Evolutionary conservation across 78 protist genomes (phyloP).

Genomic region (Dictyostelium capitatum): DNA sequence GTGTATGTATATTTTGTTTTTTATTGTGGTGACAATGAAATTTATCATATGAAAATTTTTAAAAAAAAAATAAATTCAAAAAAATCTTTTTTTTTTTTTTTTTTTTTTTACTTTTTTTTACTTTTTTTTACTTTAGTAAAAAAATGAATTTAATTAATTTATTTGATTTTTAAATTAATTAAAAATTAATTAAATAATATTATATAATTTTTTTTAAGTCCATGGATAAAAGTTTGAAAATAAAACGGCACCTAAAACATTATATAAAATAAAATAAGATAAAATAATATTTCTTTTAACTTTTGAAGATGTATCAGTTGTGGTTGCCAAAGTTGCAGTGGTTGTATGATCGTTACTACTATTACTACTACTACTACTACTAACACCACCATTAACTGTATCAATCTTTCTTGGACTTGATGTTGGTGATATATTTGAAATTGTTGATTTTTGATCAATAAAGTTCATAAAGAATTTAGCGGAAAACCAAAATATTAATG

Average conservation of each 20-base stretch:
- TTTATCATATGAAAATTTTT: background rate
- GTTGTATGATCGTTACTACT: background rate
- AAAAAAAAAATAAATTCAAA: background rate
- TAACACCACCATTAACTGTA: background rate
- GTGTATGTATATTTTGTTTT: too few relatives aligned
- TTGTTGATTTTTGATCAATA: background rate
- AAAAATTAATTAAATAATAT: background rate
- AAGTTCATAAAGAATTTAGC: conserved; percentile 11
- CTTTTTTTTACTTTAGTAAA: background rate
- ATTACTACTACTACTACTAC: background rate
- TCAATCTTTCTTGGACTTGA: background rate
- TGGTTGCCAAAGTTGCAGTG: background rate
- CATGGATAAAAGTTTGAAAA: conserved; percentile 82
- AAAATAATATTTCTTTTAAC: conserved; percentile 2
- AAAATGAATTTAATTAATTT: too few relatives aligned
- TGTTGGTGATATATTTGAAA: background rate
- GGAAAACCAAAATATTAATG: conserved; percentile 63
- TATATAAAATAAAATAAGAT: conserved; percentile 69
- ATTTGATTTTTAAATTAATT: too few relatives aligned
- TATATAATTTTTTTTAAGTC: conserved; percentile 32
- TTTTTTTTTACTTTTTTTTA: background rate
- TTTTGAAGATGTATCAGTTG: background rate
- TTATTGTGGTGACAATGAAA: too few relatives aligned
- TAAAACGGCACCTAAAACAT: conserved; percentile 58
- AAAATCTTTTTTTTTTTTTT: background rate